Conservation (phyloP, 306 rosid genomes). For the Malus sylvestris region DNA sequence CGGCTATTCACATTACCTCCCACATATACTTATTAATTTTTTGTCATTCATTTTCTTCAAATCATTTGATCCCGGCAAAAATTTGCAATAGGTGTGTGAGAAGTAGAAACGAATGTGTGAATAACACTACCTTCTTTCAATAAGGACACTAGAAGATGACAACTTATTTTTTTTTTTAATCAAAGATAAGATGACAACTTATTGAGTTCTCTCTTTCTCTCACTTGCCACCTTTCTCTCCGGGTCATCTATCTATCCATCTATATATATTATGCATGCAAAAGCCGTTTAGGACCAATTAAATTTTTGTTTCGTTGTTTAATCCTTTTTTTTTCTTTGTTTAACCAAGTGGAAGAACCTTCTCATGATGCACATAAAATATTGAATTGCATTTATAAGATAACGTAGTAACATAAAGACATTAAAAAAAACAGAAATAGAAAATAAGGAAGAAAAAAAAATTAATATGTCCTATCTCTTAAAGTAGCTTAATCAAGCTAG, state of each 20-base stretch:
- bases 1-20: too few relatives aligned
- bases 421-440: neutral
- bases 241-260: neutral
- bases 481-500: constrained; percentile 5
- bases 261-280: neutral
- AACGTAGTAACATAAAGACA: constrained; percentile 3
- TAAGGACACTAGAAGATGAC: neutral
- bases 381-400: constrained; percentile 36
- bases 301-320: neutral
- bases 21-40: too few relatives aligned
- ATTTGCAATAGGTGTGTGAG: too few relatives aligned
- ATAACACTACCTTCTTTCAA: too few relatives aligned
- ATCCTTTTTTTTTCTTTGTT: constrained; percentile 4
- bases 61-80: too few relatives aligned
- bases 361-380: constrained; percentile 26
- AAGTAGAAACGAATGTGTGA: too few relatives aligned
- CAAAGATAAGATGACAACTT: neutral
- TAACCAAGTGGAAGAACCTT: constrained; percentile 21
- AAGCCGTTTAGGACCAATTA: neutral
- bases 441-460: neutral
- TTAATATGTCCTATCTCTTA: constrained; percentile 23
- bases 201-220: neutral
- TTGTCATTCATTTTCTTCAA: too few relatives aligned
- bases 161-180: too few relatives aligned
- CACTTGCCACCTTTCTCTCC: neutral